Evolutionary conservation across 176 grass and related monocot species (phyloP), one percentile per base, ranked within the genome.

Genomic region (Zoysia pacifica): DNA sequence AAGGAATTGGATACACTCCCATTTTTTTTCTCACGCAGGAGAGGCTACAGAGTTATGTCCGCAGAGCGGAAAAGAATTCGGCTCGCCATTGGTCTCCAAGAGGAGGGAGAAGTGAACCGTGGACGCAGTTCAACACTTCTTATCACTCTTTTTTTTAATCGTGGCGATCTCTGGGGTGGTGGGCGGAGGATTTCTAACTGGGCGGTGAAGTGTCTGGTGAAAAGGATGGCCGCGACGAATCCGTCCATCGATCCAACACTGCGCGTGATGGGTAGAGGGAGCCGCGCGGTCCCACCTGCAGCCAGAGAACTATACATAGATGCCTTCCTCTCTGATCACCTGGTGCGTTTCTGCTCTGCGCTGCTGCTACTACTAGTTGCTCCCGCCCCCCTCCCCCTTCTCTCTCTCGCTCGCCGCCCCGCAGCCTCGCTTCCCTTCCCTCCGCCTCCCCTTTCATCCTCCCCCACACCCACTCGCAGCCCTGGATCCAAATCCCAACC

Each of bases 401-500:
- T 28, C 19, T 54, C 76, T 51, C 72, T 42, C 48, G 10, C 53
- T 44, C 44, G 12, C 20, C 13, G 28, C 61, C 13, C 28, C 14
- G 12, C 50, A 71, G 43, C 36, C 42, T 16, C 28, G 28, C 28
- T 28, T 28, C 28, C 35, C 19, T 5, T 20, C 36, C 48, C 38
- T 48, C 28, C 28, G 28, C 28, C 28, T 28, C 28, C 28, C 28
- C 28, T 28, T 28, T 28, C 28, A 28, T 28, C 28, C 28, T 28
- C 16, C 49, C 44, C 15, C 73, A 77, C 7, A 50, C 60, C n/a
- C 61, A 46, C 41, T 78, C 54, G 66, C 76, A 73, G 62, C 67
- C 76, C 85, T 72, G 84, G 85, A 87, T 84, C 85, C 77, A 81
- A 87, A 83, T 87, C 72, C 85, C 76, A 78, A 79, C 49, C 81